Evolutionary conservation across 2,329 filamentous ascomycete genomes (phyloP), one percentile per base, ranked within the genome.

Genomic region (Diaporthe sp.): DNA sequence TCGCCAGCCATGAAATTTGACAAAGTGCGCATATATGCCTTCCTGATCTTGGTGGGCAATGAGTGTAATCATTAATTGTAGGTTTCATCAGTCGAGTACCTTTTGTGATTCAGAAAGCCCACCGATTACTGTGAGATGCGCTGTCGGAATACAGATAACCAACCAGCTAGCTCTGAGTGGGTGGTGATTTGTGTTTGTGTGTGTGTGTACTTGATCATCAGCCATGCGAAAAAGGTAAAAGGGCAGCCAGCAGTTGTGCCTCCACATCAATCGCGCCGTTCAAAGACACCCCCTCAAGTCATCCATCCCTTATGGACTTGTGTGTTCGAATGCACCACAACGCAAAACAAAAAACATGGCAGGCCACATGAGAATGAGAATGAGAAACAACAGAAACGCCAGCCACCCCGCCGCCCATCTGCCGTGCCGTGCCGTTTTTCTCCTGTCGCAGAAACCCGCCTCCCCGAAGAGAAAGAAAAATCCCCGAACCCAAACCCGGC

Each of bases 151-250:
- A 25, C 30, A 35, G 22, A 35, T n/a, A 7, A 30, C 33, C 28
- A 22, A n/a, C 25, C 45, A 54, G 13, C 4, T 19, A 54, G 13
- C 4, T 19, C 17, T 42, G 7, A 61, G 17, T 55, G 22, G 22
- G 38, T 40, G 38, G 70, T 33, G 50, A 17, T 52, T 50, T 17
- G n/a, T n/a, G n/a, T n/a, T n/a, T n/a, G n/a, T n/a, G n/a, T n/a
- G n/a, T n/a, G n/a, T 55, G 47, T 64, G 42, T 61, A n/a, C 38
- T 72, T 54, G 57, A 54, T 72, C 70, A 54, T 55, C 70, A 64
- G 45, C 45, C 57, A 30, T 61, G 35, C 3, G 25, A 42, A 22
- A n/a, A 33, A 12, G 57, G 12, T 15, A 42, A 42, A 17, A 3
- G 38, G 22, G 15, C 13, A 19, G 64, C 12, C 45, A 28, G 33